Evolutionary conservation across 2,329 filamentous ascomycete species (phyloP).

Genomic region (Podosphaera leucotricha): DNA sequence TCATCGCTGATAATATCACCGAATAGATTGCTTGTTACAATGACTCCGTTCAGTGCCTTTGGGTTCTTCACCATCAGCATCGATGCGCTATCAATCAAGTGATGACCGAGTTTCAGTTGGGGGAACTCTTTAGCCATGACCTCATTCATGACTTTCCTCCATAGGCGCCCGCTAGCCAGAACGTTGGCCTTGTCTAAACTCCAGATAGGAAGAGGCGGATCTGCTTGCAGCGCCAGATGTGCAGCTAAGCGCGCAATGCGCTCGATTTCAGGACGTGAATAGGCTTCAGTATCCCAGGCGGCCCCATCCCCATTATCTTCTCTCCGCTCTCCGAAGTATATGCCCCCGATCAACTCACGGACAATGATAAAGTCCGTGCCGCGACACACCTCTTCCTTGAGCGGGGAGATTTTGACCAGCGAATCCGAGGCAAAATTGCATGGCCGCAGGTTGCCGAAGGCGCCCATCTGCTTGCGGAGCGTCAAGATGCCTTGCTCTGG

Average conservation of each 20-base stretch:
- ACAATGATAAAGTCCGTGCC: slow-evolving; percentile 85
- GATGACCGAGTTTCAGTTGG: slow-evolving; percentile 59
- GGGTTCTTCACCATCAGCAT: slow-evolving; percentile 98
- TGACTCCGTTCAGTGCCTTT: slow-evolving; percentile 61
- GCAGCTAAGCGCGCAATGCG: slow-evolving; percentile 64
- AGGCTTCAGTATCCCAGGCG: slow-evolving; percentile 70
- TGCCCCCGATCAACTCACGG: slow-evolving; percentile 74
- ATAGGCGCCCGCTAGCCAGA: slow-evolving; percentile 68
- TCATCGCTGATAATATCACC: slow-evolving; percentile 94
- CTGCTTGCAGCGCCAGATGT: slow-evolving; percentile 52
- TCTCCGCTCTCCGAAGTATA: slow-evolving; percentile 82
- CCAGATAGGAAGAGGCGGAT: slow-evolving; percentile 59
- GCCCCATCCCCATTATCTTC: slow-evolving; percentile 53
- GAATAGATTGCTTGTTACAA: slow-evolving; percentile 84
- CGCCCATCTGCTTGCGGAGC: slow-evolving; percentile 79
- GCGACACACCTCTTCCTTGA: slow-evolving; percentile 65
- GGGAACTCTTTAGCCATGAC: slow-evolving; percentile 78
- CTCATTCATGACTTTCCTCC: slow-evolving; percentile 70
- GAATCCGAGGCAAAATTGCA: slow-evolving; percentile 86
- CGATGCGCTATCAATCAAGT: slow-evolving; percentile 87
- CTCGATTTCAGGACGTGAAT: slow-evolving; percentile 68
- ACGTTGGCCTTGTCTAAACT: slow-evolving; percentile 94
- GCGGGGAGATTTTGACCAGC: slow-evolving; percentile 62
- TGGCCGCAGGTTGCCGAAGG: slow-evolving; percentile 85
- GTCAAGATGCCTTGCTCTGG: slow-evolving; percentile 80